Evolutionary conservation across 1,284 basidiomycete genomes (phyloP).

Genomic region (Termitomyces sp.): DNA sequence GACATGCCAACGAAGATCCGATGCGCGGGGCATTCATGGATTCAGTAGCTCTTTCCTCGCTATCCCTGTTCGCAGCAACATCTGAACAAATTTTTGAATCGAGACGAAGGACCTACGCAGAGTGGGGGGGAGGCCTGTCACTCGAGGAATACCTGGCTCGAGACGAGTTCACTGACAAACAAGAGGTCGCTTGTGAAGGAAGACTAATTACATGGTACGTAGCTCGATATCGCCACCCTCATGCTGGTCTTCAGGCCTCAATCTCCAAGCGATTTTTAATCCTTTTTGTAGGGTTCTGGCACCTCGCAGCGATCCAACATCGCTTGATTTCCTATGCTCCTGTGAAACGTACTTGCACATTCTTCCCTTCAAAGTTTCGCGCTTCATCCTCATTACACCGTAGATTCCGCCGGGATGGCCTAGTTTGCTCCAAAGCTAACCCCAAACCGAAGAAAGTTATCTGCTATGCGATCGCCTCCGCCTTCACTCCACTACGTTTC

Average conservation of each 20-base stretch:
- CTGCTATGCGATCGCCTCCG: slow-evolving; percentile 44
- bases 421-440: slow-evolving; percentile 17
- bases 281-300: slow-evolving; percentile 37
- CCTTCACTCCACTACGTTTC: slow-evolving; percentile 41
- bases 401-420: slow-evolving; percentile 29
- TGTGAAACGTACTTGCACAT: slow-evolving; percentile 15
- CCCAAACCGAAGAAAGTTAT: slow-evolving; percentile 20
- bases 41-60: slow-evolving; percentile 13
- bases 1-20: background rate
- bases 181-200: slow-evolving; percentile 30
- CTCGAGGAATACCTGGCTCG: slow-evolving; percentile 35
- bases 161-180: slow-evolving; percentile 25
- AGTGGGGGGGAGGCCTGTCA: slow-evolving; percentile 37
- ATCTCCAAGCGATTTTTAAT: slow-evolving; percentile 1
- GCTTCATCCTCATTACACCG: background rate
- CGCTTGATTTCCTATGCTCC: slow-evolving; percentile 23
- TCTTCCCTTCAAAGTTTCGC: background rate
- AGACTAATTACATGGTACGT: slow-evolving; percentile 33
- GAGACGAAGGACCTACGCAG: slow-evolving; percentile 24
- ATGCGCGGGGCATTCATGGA: background rate
- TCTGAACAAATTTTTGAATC: slow-evolving; percentile 30
- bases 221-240: background rate
- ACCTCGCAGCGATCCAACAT: slow-evolving; percentile 31
- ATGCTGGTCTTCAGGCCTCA: background rate
- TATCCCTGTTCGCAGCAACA: slow-evolving; percentile 34